A percentile compares a stretch with the other conserved stretches of the same genome.
Conservation (phyloP, 2,329 filamentous ascomycete genomes). For the Monilinia polystroma region DNA sequence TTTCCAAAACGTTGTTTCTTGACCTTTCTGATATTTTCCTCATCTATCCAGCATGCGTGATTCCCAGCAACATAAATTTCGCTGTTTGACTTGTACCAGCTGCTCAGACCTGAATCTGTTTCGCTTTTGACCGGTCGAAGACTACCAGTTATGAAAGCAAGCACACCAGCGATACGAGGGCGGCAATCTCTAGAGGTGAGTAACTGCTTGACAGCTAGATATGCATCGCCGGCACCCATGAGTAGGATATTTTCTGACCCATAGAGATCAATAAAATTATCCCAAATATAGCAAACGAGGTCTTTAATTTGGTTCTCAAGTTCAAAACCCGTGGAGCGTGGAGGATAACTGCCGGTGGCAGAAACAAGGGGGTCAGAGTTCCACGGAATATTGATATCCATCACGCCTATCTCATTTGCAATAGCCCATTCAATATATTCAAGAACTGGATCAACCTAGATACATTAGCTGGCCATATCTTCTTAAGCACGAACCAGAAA, state of each 20-base stretch:
- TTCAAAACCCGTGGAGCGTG: conserved; percentile 50
- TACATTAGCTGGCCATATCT: not conserved
- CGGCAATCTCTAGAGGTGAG: conserved; percentile 74
- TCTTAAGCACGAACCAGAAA: conserved; percentile 54
- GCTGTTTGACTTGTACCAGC: conserved; percentile 84
- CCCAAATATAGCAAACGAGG: conserved; percentile 86
- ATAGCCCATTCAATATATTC: conserved; percentile 84
- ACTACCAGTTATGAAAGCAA: conserved; percentile 78
- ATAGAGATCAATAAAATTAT: conserved; percentile 88
- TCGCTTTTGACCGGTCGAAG: conserved; percentile 79
- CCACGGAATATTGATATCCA: conserved; percentile 83
- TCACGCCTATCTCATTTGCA: conserved; percentile 73
- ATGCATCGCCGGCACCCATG: conserved; percentile 86
- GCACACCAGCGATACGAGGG: conserved; percentile 64
- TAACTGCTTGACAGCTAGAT: conserved; percentile 77
- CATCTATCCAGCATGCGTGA: conserved; percentile 73
- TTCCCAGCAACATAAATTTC: conserved; percentile 72
- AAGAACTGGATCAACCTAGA: conserved; percentile 65
- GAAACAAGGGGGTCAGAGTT: conserved; percentile 24
- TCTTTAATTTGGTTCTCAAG: conserved; percentile 60
- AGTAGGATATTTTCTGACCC: conserved; percentile 71
- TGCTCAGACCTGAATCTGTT: conserved; percentile 66
- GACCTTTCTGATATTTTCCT: conserved; percentile 58
- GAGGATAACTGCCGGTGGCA: not conserved
- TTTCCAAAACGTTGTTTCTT: conserved; percentile 60